Base-by-base conservation (phyloP, 345 rosid genomes). In the Litchi chinensis region DNA sequence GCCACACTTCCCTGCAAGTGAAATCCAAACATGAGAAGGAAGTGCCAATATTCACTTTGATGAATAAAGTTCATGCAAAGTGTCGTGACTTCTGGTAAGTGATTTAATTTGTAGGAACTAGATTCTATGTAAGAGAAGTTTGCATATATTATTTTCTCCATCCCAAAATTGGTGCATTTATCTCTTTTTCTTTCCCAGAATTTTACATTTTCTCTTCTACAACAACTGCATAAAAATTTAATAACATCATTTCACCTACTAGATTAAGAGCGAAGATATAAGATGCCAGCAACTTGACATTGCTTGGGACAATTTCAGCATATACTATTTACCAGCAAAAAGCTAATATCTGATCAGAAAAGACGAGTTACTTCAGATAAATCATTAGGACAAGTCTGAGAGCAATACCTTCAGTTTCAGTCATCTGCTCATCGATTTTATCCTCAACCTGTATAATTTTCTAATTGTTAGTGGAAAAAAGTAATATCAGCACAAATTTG, bases 371-470 rank as follows among this genome's bases (percentile, higher is more conserved):
- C 13, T 11, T n/a, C 64, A n/a, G 22, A 28, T 41, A 74, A 26
- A 22, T 41, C 9, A 56, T 54, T 43, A 74, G 39, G 4, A 43
- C 22, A 32, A 81, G 74, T 66, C 68, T 57, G 19, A 63, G 32
- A 65, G 40, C 48, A 67, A 44, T 57, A 84, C 89, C 89, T 87
- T 81, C 73, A 73, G 79, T 63, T 77, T 71, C 82, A 15, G 72
- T 73, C 28, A 69, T 77, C 77, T 79, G 63, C 75, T 40, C 78
- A 48, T 63, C 69, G 46, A n/a, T 52, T 26, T 79, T 74, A 69
- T 77, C 80, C 52, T 78, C 81, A 43, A 71, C 84, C 89, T 84
- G 84, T 46, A 80, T 10, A 59, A 67, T 44, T 60, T 74, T 52
- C 59, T 21, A 40, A 37, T 26, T 48, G 70, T 39, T 60, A 10